Conservation (phyloP, 2,329 filamentous ascomycete genomes). For the Grosmannia clavigera region DNA sequence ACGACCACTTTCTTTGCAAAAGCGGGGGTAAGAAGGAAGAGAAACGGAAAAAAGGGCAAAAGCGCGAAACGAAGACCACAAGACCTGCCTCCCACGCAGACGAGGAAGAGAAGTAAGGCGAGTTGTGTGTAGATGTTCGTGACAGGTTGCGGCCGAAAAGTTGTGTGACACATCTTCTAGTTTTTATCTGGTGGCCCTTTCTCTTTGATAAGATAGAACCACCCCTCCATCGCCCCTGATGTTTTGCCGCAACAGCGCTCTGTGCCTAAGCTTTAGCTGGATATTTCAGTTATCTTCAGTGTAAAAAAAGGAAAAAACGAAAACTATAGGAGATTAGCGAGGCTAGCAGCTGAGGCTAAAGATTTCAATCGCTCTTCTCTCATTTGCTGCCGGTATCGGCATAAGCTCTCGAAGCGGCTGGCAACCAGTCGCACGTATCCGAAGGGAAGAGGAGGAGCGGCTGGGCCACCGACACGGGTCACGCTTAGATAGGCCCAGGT, state of each 20-base stretch:
- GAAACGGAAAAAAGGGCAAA: not conserved
- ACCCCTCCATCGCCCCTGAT: too few species aligned
- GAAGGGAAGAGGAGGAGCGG: not conserved
- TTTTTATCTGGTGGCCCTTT: not conserved
- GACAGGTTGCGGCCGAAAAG: not conserved
- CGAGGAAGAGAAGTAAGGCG: not conserved
- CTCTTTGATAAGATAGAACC: not conserved
- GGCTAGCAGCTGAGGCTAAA: not conserved
- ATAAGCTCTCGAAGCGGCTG: not conserved
- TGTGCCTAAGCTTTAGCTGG: not conserved
- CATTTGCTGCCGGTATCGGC: conserved; percentile 14
- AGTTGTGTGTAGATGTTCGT: not conserved
- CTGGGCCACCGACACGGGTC: too few species aligned
- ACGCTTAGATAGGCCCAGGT: too few species aligned
- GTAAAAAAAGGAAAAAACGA: not conserved
- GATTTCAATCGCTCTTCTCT: conserved; percentile 10
- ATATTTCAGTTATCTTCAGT: not conserved
- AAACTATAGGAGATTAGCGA: not conserved
- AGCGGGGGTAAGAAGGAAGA: not conserved
- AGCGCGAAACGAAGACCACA: not conserved
- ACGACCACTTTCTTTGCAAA: not conserved
- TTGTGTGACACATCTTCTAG: not conserved
- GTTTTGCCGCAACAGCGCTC: not conserved
- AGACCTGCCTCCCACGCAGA: not conserved
- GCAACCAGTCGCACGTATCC: not conserved